Evolutionary conservation across 306 rosid genomes (phyloP).

Genomic region (Vicia villosa): DNA sequence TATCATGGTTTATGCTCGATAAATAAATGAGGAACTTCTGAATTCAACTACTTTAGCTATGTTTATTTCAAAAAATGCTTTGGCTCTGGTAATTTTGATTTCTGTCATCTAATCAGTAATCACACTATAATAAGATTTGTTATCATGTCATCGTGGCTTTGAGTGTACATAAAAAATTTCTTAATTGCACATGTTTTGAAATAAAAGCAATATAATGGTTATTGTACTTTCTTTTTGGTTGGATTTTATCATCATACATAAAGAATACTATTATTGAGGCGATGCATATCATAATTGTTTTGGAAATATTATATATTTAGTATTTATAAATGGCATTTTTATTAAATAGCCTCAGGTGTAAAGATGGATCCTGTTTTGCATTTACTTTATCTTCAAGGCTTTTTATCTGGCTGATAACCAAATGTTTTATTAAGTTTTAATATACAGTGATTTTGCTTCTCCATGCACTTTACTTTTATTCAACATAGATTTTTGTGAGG

Average conservation of each 20-base stretch:
- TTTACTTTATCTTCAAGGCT: conserved; percentile 20
- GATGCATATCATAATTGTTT: conserved; percentile 6
- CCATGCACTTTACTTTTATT: conserved; percentile 30
- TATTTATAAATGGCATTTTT: not conserved
- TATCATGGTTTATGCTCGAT: conserved; percentile 21
- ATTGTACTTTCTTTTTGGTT: conserved; percentile 13
- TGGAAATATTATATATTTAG: not conserved
- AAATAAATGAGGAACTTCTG: conserved; percentile 12
- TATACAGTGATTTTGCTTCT: not conserved
- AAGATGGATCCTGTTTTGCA: not conserved
- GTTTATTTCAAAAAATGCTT: not conserved
- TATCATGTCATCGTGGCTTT: not conserved
- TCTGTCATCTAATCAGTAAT: not conserved
- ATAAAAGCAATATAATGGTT: not conserved
- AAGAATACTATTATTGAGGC: conserved; percentile 1
- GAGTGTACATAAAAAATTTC: not conserved
- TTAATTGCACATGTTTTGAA: conserved; percentile 2
- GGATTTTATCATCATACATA: conserved; percentile 11
- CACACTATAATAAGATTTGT: not conserved
- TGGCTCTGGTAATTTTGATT: conserved; percentile 18
- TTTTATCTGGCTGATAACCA: conserved; percentile 9
- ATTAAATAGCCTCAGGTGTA: conserved; percentile 19
- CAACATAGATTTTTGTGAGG: not conserved
- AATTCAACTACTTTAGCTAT: not conserved
- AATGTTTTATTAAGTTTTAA: conserved; percentile 12